phyloP scores from a whole-genome alignment of 2,329 filamentous ascomycete genomes.

The Ascocoryne sarcoides region DNA sequence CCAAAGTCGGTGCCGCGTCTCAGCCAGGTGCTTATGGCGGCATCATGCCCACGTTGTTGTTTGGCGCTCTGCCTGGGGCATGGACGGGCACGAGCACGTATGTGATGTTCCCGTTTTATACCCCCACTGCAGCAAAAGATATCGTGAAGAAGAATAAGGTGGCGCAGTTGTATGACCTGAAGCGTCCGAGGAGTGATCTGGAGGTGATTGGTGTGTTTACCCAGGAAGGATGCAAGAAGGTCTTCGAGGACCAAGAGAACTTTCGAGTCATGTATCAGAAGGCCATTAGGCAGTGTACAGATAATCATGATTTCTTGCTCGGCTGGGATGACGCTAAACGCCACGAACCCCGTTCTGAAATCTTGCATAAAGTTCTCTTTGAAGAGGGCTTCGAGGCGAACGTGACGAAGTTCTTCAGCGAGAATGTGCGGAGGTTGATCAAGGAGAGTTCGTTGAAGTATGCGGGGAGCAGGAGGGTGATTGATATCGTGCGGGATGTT shows the following conservation, averaged over 20 bases:
- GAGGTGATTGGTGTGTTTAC: conserved; percentile 40
- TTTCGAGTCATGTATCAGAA: conserved; percentile 41
- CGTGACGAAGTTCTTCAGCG: conserved; percentile 35
- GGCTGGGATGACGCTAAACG: conserved; percentile 36
- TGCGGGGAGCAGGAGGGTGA: conserved; percentile 33
- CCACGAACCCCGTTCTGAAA: conserved; percentile 33
- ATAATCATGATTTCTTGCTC: conserved; percentile 39
- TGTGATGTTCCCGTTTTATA: conserved; percentile 42
- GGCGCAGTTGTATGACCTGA: conserved; percentile 37
- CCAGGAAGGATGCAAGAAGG: conserved; percentile 39
- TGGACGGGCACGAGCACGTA: conserved; percentile 42
- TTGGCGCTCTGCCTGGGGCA: conserved; percentile 37
- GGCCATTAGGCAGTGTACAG: conserved; percentile 33
- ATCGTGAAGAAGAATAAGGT: conserved; percentile 39
- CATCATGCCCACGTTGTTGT: conserved; percentile 36
- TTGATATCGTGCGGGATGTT: conserved; percentile 40
- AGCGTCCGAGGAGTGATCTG: conserved; percentile 33
- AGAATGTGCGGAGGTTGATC: conserved; percentile 36
- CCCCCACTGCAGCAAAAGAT: conserved; percentile 36
- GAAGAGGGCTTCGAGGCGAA: conserved; percentile 36
- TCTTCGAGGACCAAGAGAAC: conserved; percentile 39
- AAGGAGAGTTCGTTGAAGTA: conserved; percentile 38
- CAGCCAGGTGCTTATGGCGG: conserved; percentile 37
- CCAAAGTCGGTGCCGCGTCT: conserved; percentile 31
- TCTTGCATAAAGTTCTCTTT: conserved; percentile 38